phyloP scores from a whole-genome alignment of 2,329 filamentous ascomycete species.

The Sphaerulina vaccinii region DNA sequence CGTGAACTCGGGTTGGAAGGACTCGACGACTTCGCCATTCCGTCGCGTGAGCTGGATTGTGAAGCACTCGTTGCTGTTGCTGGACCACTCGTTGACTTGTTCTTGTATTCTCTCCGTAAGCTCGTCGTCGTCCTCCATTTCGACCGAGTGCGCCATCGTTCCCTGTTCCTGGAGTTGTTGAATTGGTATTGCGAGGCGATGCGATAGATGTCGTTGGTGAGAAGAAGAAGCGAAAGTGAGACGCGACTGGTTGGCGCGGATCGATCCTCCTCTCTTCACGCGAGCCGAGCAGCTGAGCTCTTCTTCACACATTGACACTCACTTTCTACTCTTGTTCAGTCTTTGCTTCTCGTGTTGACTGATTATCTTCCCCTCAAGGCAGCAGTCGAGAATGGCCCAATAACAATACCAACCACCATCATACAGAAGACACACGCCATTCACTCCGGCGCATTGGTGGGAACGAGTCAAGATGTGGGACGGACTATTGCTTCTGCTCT shows the following conservation, averaged over 20 bases:
- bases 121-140: constrained; percentile 27
- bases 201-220: background rate
- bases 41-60: constrained; percentile 60
- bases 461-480: constrained; percentile 51
- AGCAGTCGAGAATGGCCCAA: no score
- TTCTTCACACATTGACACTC: no score
- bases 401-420: no score
- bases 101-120: constrained; percentile 28
- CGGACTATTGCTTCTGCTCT: constrained; percentile 64
- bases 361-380: no score
- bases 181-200: background rate
- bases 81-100: constrained; percentile 49
- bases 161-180: background rate
- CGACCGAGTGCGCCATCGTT: constrained; percentile 2
- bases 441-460: background rate
- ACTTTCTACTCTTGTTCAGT: no score
- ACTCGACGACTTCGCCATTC: constrained; percentile 41
- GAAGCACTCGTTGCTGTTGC: constrained; percentile 62
- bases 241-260: no score
- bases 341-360: no score
- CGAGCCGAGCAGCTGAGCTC: no score
- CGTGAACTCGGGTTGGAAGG: constrained; percentile 81
- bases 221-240: no score
- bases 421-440: no score
- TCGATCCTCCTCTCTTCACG: no score